phyloP scores from a whole-genome alignment of 2,329 filamentous ascomycete species.

The Cadophora sp. region DNA sequence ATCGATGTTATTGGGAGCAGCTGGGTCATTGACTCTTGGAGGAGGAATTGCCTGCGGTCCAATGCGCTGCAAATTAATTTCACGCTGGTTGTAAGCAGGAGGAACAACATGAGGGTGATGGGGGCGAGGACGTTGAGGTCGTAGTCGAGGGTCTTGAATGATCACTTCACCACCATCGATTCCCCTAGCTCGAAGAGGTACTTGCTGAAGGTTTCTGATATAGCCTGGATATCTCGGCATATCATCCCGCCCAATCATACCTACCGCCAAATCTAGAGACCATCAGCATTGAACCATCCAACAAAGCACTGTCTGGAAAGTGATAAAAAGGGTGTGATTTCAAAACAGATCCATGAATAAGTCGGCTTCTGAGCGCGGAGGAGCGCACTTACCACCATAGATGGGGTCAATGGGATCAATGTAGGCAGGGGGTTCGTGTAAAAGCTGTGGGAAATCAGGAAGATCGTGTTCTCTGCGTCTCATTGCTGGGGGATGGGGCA shows the following conservation, averaged over 20 bases:
- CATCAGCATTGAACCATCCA: no score
- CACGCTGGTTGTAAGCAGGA: no score
- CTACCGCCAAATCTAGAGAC: no score
- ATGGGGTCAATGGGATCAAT: not conserved
- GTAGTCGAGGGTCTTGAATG: not conserved
- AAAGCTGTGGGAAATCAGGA: conserved; percentile 7
- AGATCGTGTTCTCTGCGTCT: conserved; percentile 7
- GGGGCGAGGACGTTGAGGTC: not conserved
- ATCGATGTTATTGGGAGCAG: not conserved
- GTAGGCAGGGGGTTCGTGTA: not conserved
- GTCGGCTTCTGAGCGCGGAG: not conserved
- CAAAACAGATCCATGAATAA: no score
- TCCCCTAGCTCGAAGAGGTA: no score
- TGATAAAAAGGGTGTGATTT: not conserved
- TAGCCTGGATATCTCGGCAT: no score
- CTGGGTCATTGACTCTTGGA: not conserved
- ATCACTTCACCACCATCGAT: no score
- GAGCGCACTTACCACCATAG: conserved; percentile 2
- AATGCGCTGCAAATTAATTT: not conserved
- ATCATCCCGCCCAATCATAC: no score
- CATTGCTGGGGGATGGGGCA: conserved; percentile 7
- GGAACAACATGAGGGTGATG: not conserved
- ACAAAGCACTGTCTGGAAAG: no score
- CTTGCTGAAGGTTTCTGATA: no score
- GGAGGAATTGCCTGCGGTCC: not conserved